Evolutionary conservation across 129 eudicot genomes (phyloP).

Genomic region (Flaveria trinervia): DNA sequence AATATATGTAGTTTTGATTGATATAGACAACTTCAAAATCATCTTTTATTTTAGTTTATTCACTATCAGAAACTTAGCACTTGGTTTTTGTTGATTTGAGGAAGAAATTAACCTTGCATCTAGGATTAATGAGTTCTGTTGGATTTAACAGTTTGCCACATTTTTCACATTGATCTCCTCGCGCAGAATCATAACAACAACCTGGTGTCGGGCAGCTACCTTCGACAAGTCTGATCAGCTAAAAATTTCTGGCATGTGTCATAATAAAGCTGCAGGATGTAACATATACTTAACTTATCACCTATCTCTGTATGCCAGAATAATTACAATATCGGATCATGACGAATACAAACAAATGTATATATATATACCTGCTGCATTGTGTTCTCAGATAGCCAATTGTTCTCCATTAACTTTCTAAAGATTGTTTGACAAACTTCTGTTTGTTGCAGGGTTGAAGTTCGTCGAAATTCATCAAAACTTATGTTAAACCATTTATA

Average conservation of each 20-base stretch:
- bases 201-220: slow-evolving; percentile 78
- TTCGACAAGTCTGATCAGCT: slow-evolving; percentile 85
- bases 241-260: slow-evolving; percentile 70
- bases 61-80: background rate
- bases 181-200: slow-evolving; percentile 84
- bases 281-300: background rate
- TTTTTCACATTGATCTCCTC: slow-evolving; percentile 92
- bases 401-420: slow-evolving; percentile 64
- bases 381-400: slow-evolving; percentile 76
- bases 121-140: slow-evolving; percentile 65
- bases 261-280: slow-evolving; percentile 66
- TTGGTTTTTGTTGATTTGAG: slow-evolving; percentile 1
- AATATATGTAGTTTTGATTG: no score
- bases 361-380: slow-evolving; percentile 72
- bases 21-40: no score
- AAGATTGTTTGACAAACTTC: slow-evolving; percentile 84
- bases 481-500: slow-evolving; percentile 79
- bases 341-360: background rate
- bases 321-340: background rate
- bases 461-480: slow-evolving; percentile 85
- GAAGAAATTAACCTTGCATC: slow-evolving; percentile 62
- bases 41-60: no score
- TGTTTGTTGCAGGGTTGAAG: slow-evolving; percentile 82
- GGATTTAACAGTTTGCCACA: slow-evolving; percentile 82
- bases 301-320: background rate